Percentiles rank a stretch among this genome's conserved stretches.
These are phyloP conservation scores for Pseudogymnoascus sp. DNA, from an alignment of 2,329 filamentous ascomycete species.

Conservation along the genomic window DNA sequence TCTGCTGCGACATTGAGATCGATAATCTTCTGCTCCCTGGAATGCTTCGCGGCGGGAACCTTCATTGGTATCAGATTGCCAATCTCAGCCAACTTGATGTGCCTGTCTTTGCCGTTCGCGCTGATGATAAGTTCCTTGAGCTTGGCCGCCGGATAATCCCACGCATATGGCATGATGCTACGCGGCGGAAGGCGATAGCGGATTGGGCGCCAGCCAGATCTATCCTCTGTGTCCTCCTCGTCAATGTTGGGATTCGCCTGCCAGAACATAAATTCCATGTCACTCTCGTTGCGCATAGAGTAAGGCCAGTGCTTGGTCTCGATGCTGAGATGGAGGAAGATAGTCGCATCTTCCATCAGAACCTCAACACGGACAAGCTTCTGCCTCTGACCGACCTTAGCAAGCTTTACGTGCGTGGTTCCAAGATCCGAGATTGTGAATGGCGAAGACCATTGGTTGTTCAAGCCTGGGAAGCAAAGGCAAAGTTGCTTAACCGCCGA, in stretches of 20 bases:
- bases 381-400: constrained; percentile 82
- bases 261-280: constrained; percentile 93
- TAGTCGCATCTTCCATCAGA: constrained; percentile 83
- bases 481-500: constrained; percentile 79
- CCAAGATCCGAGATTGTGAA: constrained; percentile 97
- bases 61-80: constrained; percentile 95
- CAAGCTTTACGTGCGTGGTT: constrained; percentile 86
- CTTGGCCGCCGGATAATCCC: constrained; percentile 98
- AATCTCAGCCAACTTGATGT: constrained; percentile 93
- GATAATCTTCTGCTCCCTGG: constrained; percentile 70
- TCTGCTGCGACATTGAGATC: constrained; percentile 95
- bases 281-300: constrained; percentile 97
- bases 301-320: constrained; percentile 97
- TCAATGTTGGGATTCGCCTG: constrained; percentile 90
- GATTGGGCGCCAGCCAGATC: constrained; percentile 85
- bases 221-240: constrained; percentile 76
- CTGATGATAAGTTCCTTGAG: constrained; percentile 84
- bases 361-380: constrained; percentile 81
- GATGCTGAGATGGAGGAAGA: constrained; percentile 83
- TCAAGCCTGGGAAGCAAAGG: constrained; percentile 84
- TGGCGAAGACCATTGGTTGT: constrained; percentile 95
- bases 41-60: constrained; percentile 57
- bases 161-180: constrained; percentile 99
- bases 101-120: constrained; percentile 70
- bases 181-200: constrained; percentile 84